Base-by-base conservation (phyloP, 2,329 filamentous ascomycete genomes). In the Arachnomyces sp. region DNA sequence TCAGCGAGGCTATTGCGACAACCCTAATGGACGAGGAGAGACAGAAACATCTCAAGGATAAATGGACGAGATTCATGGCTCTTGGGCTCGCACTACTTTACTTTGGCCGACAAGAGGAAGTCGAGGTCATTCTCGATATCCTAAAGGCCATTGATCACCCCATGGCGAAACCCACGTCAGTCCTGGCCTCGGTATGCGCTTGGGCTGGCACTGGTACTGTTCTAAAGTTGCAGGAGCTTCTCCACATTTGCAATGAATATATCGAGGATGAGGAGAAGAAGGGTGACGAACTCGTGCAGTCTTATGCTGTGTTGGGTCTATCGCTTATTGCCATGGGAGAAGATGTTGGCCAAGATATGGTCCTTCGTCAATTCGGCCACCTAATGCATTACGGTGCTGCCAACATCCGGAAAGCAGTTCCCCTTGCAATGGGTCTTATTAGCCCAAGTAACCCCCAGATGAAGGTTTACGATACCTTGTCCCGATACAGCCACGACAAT, bases 401-500 rank as follows among this genome's bases (percentile, higher is more conserved):
- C 58, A 96, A 98, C 61, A 98, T 98, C 54, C 84, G 92, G 47
- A 92, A 92, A 59, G 90, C 89, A 14, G 92, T 98, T 20, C 92
- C 92, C 28, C 74, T 98, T 40, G 92, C 92, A 17, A 93, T 98
- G 87, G 93, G 89, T 56, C 76, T 98, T 40, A 82, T 98, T 58
- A 94, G 86, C 66, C 87, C 93, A 9, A 95, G 88, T 68, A 98
- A 98, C 69, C 92, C 92, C 8, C 93, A 98, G 63, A 98, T 98
- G 90, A 98, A 96, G 74, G 85, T 98, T 35, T 98, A 98, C 70
- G 92, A 98, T 63, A 98, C 92, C 1, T 73, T 98, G 8, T 98
- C 92, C 38, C 77, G 92, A 58, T 98, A 98, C 74, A 93, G 84
- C 49, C 92, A 98, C 75, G 92, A 98, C 70, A 98, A 92, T 52